Evolutionary conservation across 306 rosid genomes (phyloP).

Genomic region (Prunus fruticosa): DNA sequence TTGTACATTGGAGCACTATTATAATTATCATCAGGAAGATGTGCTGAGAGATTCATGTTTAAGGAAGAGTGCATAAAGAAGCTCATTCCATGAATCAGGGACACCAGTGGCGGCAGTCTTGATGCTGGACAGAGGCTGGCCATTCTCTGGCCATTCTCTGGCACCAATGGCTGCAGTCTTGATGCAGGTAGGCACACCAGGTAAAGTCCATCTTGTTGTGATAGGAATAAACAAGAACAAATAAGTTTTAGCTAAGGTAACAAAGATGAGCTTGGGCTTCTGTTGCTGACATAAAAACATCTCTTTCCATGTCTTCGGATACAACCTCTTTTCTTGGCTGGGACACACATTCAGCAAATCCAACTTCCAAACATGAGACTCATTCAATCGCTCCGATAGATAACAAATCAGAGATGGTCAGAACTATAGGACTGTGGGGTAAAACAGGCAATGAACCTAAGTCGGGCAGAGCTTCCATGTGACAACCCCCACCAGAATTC

Average conservation of each 20-base stretch:
- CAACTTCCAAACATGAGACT: conserved; percentile 39
- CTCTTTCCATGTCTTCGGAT: not conserved
- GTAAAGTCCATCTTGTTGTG: not conserved
- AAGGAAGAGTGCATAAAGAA: conserved; percentile 68
- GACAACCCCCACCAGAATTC: conserved; percentile 80
- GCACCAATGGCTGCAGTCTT: conserved; percentile 92
- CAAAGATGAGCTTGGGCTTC: no score
- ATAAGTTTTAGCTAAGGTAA: no score
- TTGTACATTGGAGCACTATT: no score
- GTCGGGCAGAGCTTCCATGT: conserved; percentile 68
- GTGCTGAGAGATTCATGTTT: conserved; percentile 30
- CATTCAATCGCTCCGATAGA: conserved; percentile 30
- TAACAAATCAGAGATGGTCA: conserved; percentile 39
- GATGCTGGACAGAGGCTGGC: conserved; percentile 16
- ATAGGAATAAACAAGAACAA: no score
- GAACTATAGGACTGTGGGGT: conserved; percentile 29
- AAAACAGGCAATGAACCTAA: conserved; percentile 37
- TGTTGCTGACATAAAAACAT: no score
- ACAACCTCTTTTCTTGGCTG: no score
- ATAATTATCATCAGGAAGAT: no score
- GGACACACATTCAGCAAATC: conserved; percentile 49
- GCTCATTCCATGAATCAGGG: conserved; percentile 90
- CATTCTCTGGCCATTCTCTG: no score
- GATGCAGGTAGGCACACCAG: conserved; percentile 24
- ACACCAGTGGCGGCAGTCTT: conserved; percentile 91